A percentile compares a stretch with the other conserved stretches of the same genome.
Conservation (phyloP, 106 monocot species). For the Dactylorhiza incarnata region DNA sequence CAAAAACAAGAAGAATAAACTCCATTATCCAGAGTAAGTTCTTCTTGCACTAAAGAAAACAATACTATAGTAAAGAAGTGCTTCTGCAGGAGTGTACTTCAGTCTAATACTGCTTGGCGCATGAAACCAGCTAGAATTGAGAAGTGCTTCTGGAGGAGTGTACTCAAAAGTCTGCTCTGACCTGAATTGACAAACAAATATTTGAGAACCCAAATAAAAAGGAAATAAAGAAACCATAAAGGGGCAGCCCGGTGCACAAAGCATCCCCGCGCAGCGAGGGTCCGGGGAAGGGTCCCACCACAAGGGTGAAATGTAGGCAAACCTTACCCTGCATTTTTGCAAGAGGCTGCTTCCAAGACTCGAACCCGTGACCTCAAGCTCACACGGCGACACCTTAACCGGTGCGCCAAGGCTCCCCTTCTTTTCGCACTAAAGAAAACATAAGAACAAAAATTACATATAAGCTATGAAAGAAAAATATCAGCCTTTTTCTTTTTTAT, state of each 20-base stretch:
- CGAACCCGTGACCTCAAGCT: too few relatives aligned
- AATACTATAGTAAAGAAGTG: background rate
- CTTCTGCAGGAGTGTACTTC: conserved; percentile 36
- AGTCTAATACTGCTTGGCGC: conserved; percentile 35
- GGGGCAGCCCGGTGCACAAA: too few relatives aligned
- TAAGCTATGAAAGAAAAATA: conserved; percentile 1
- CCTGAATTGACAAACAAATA: conserved; percentile 29
- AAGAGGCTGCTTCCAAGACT: too few relatives aligned
- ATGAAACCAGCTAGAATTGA: conserved; percentile 78
- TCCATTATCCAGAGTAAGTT: background rate
- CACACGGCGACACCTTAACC: too few relatives aligned
- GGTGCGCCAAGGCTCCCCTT: too few relatives aligned
- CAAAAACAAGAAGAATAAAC: background rate
- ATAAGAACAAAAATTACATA: background rate
- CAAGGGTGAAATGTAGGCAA: too few relatives aligned
- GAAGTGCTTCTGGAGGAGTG: conserved; percentile 82
- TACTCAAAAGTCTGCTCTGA: conserved; percentile 89
- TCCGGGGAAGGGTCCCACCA: too few relatives aligned
- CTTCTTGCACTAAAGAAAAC: too few relatives aligned
- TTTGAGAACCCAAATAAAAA: background rate
- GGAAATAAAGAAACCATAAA: background rate
- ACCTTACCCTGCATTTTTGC: too few relatives aligned
- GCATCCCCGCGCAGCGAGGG: too few relatives aligned
- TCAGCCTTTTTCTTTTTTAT: background rate
- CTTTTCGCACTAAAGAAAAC: background rate